phyloP scores from a whole-genome alignment of 140 eudicot species.

The Oenanthe javanica region DNA sequence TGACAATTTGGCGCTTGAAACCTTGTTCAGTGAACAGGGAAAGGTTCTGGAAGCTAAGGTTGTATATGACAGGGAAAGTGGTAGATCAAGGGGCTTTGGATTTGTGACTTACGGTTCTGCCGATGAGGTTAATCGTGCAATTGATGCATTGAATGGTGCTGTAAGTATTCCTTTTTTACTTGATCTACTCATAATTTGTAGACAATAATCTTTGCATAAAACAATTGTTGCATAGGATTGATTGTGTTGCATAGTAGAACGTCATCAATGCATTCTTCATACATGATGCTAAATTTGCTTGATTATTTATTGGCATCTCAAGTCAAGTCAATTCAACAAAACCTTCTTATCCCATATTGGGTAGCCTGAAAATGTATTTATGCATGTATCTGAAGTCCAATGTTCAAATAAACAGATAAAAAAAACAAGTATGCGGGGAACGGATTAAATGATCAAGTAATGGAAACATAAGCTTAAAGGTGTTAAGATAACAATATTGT shows the following conservation, averaged over 20 bases:
- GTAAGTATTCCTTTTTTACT: conserved; percentile 36
- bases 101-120: conserved; percentile 70
- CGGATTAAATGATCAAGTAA: background rate
- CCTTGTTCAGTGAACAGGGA: conserved; percentile 77
- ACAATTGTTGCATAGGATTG: background rate
- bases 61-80: conserved; percentile 82
- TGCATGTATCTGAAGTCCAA: background rate
- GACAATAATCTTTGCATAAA: background rate
- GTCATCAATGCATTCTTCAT: background rate
- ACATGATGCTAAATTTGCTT: background rate
- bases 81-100: conserved; percentile 94
- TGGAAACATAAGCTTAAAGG: background rate
- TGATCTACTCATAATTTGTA: background rate
- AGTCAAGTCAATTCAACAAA: background rate
- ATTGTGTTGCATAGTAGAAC: background rate
- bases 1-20: conserved; percentile 66
- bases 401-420: background rate
- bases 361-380: background rate
- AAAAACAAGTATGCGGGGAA: background rate
- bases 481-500: background rate
- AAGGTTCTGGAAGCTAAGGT: conserved; percentile 79
- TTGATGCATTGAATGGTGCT: conserved; percentile 62
- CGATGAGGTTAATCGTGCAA: conserved; percentile 71
- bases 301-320: background rate
- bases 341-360: background rate